Base-by-base conservation (phyloP, 1,139 yeast genomes). In the Yamadazyma trypodendri region DNA sequence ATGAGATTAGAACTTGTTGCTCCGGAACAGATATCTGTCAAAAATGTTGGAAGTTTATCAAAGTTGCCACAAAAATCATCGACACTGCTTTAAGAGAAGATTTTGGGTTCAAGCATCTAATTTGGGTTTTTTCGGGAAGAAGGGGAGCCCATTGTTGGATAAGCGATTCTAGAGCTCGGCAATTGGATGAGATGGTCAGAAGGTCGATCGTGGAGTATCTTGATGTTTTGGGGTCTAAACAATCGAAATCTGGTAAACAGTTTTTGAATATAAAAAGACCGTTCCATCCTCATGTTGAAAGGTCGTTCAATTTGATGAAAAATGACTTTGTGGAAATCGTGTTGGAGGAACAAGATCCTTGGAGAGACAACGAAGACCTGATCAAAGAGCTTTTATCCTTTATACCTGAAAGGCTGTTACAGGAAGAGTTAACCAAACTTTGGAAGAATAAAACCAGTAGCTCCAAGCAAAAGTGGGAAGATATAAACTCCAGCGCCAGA, bases 101-200 rank as follows among this genome's bases (percentile, higher is more conserved):
- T 60, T 92, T 94, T 63, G 97, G 97, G 0, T 90, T 88, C 60
- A 66, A 81, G 40, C 83, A 88, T 58, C 68, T 89, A 55, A 68
- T 92, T 33, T 92, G 98, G 98, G 96, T 92, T 2, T 92, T 88
- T 57, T 88, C 97, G 0, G 99, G 99, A 34, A 83, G 99, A 69
- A 85, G 99, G 75, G 99, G 99, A 60, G 96, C 95, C 18, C 99
- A 92, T 71, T 95, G 97, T 51, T 92, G 99, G 99, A 75, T 92
- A 18, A 86, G 96, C 60, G 98, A 94, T 57, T 63, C 77, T 38
- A 68, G 90, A 35, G 96, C 97, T 0, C 69, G 97, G 40, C 56
- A 61, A 2, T 63, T 92, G 46, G 86, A 79, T 50, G 98, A 94
- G 56, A 52, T 65, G 3, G 77, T 78, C 40, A 75, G 99, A 51